Conservation (phyloP, 345 rosid species). For the Mangifera indica region DNA sequence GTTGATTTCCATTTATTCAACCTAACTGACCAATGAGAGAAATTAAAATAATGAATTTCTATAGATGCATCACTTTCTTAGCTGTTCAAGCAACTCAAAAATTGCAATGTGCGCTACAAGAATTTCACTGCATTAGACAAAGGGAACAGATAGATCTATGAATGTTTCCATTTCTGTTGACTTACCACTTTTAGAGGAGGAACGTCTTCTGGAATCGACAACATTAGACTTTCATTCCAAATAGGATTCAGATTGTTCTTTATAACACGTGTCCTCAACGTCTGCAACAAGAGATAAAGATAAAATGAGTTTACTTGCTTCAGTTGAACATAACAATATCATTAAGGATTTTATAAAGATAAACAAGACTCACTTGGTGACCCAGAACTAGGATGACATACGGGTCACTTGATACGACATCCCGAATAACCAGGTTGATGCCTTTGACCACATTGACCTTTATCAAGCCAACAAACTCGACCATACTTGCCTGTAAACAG, state of each 20-base stretch:
- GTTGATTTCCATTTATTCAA: background rate
- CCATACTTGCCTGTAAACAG: conserved; percentile 83
- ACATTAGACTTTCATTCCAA: conserved; percentile 94
- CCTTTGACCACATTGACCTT: conserved; percentile 96
- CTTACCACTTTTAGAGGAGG: conserved; percentile 91
- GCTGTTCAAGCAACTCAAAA: background rate
- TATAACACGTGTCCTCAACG: conserved; percentile 85
- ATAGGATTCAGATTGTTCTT: conserved; percentile 96
- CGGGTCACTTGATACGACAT: conserved; percentile 87
- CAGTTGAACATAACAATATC: conserved; percentile 6
- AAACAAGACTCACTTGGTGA: conserved; percentile 63
- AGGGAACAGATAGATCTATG: background rate
- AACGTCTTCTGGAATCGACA: conserved; percentile 84
- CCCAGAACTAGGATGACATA: conserved; percentile 88
- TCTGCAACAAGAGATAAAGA: conserved; percentile 44
- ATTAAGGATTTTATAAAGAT: conserved; percentile 5
- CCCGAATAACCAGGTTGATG: conserved; percentile 88
- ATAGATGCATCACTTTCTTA: background rate
- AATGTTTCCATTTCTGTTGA: background rate
- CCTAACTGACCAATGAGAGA: background rate
- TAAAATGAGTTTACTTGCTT: background rate
- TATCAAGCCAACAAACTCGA: conserved; percentile 91
- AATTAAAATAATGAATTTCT: background rate
- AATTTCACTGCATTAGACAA: background rate
- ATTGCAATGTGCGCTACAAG: too few species aligned